Evolutionary conservation across 768 basidiomycete species (phyloP).

Genomic region (Boletus barrowsii): DNA sequence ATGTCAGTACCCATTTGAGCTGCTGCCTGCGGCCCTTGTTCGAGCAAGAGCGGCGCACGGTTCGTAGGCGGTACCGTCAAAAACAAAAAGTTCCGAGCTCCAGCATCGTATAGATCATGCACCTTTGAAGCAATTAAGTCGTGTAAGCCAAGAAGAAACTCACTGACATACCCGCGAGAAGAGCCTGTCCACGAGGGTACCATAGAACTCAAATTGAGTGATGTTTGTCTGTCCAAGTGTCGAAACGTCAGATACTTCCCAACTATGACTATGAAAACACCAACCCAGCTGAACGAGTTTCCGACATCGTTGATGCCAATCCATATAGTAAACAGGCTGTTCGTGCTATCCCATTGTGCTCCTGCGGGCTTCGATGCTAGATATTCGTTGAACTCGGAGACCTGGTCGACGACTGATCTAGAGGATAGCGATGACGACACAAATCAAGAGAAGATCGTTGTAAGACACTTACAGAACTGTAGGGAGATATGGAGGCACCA

Average conservation of each 20-base stretch:
- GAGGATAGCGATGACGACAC: not conserved
- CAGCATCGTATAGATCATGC: constrained; percentile 28
- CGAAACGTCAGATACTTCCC: not conserved
- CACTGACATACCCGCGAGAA: constrained; percentile 26
- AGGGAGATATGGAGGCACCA: constrained; percentile 52
- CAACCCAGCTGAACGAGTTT: constrained; percentile 16
- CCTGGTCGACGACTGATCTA: constrained; percentile 47
- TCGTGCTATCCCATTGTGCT: constrained; percentile 53
- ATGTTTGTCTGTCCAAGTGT: constrained; percentile 20
- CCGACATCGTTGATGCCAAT: constrained; percentile 69
- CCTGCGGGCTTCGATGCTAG: constrained; percentile 46
- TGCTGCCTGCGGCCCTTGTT: constrained; percentile 32
- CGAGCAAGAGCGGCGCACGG: constrained; percentile 51
- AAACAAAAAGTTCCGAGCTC: constrained; percentile 62
- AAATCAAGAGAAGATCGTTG: not conserved
- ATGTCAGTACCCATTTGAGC: constrained; percentile 35
- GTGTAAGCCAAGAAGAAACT: not conserved
- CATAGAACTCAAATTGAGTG: constrained; percentile 23
- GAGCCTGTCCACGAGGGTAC: constrained; percentile 20
- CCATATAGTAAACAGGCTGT: constrained; percentile 64
- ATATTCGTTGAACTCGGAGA: constrained; percentile 51
- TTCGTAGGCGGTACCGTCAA: constrained; percentile 61
- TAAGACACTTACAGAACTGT: constrained; percentile 48
- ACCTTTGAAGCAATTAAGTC: constrained; percentile 8
- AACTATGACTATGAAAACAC: not conserved